Conservation (phyloP, 2,329 filamentous ascomycete genomes). For the Graphiopsis chlorocephala region DNA sequence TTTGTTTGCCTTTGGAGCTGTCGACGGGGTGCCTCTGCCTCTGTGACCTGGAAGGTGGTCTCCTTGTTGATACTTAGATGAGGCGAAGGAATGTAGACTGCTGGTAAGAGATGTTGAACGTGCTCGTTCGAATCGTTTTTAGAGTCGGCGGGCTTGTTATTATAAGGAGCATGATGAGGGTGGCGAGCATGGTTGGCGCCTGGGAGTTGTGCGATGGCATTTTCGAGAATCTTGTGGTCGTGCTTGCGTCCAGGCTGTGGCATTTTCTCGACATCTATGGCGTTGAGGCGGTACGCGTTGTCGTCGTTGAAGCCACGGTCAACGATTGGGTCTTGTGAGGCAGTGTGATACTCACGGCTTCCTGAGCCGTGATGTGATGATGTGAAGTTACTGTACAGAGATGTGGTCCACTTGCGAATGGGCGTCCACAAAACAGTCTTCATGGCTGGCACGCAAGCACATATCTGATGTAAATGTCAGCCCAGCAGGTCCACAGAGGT, state of each 20-base stretch:
- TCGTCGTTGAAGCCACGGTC: neutral
- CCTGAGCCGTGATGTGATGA: neutral
- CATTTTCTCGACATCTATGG: neutral
- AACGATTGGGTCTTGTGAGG: slow-evolving; percentile 5
- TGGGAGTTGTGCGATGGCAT: slow-evolving; percentile 9
- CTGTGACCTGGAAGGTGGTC: slow-evolving; percentile 5
- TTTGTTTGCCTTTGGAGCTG: neutral
- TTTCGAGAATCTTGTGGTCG: neutral
- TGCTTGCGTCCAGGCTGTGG: neutral
- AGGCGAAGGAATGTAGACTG: neutral
- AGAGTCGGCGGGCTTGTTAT: neutral
- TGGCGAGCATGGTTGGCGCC: neutral
- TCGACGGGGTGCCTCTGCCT: neutral
- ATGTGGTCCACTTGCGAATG: neutral
- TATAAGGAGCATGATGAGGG: neutral
- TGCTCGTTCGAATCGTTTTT: neutral
- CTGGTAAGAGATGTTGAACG: neutral
- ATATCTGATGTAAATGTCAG: slow-evolving; percentile 30
- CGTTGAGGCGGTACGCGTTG: neutral
- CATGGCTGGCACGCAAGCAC: slow-evolving; percentile 38
- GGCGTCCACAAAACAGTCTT: slow-evolving; percentile 30
- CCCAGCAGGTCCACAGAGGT: neutral
- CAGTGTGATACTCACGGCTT: neutral
- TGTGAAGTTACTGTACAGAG: neutral
- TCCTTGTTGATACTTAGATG: slow-evolving; percentile 6